Evolutionary conservation across 169 alveolate genomes (phyloP).

Genomic region (Besnoitia besnoiti): DNA sequence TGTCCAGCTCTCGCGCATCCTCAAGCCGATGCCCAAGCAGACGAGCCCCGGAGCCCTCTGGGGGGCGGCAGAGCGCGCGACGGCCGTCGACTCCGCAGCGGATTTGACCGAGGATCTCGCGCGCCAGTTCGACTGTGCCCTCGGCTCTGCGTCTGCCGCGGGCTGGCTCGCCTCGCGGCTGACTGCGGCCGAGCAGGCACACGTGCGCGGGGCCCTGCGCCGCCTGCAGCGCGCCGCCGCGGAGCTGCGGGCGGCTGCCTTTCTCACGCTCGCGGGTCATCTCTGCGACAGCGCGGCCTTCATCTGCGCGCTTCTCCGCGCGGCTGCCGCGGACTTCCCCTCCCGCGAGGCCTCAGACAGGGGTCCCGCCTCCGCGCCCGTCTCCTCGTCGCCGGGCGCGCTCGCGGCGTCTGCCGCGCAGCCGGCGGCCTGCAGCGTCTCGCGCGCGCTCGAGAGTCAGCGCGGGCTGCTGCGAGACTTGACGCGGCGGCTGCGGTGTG

Average conservation of each 20-base stretch:
- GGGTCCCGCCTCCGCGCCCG: neutral
- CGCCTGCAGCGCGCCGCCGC: neutral
- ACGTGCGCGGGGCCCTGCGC: conserved; percentile 24
- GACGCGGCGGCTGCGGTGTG: conserved; percentile 51
- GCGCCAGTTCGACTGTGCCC: neutral
- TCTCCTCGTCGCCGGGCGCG: neutral
- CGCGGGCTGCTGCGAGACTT: conserved; percentile 33
- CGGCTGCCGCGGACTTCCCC: conserved; percentile 1
- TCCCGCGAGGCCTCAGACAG: neutral
- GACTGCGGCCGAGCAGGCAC: neutral
- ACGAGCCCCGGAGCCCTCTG: conserved; percentile 54
- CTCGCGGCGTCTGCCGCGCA: neutral
- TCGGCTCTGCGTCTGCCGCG: neutral
- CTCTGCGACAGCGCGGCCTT: conserved; percentile 49
- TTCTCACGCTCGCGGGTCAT: neutral
- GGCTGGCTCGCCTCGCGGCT: neutral
- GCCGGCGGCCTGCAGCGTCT: neutral
- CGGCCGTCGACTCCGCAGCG: conserved; percentile 42
- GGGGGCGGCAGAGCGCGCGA: conserved; percentile 35
- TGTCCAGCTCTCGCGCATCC: neutral
- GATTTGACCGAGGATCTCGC: neutral
- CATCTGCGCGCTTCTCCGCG: conserved; percentile 14
- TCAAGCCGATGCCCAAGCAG: conserved; percentile 52
- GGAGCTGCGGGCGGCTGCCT: conserved; percentile 39
- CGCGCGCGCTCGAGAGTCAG: conserved; percentile 29